Conservation (phyloP, 2,329 filamentous ascomycete species). For the Didymosphaeria variabile region DNA sequence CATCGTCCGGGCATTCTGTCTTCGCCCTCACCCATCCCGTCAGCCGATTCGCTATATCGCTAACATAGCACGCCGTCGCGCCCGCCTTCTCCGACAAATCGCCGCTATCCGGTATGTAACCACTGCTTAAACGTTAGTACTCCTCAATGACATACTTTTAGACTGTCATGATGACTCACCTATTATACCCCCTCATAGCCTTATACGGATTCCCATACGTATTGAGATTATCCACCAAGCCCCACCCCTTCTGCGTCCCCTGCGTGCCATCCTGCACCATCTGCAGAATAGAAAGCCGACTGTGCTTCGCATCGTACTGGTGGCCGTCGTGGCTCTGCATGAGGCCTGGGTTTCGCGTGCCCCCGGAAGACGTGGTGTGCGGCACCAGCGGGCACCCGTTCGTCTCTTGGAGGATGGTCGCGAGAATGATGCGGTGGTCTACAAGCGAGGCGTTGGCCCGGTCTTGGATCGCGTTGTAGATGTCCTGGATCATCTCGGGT, state of each 20-base stretch:
- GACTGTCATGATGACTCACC: background rate
- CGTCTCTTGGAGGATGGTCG: constrained; percentile 25
- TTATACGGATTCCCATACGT: constrained; percentile 25
- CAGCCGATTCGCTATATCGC: constrained; percentile 28
- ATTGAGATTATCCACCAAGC: constrained; percentile 26
- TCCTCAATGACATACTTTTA: background rate
- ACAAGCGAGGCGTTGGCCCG: constrained; percentile 24
- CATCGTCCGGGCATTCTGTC: constrained; percentile 19
- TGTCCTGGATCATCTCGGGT: constrained; percentile 24
- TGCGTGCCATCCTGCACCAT: constrained; percentile 29
- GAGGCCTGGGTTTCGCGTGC: constrained; percentile 30
- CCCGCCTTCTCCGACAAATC: constrained; percentile 24
- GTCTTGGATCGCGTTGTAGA: constrained; percentile 26
- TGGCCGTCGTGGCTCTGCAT: constrained; percentile 37
- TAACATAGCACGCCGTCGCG: constrained; percentile 26
- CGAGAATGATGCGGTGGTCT: constrained; percentile 26
- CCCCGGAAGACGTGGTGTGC: constrained; percentile 22
- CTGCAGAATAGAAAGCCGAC: constrained; percentile 24
- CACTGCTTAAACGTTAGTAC: constrained; percentile 15
- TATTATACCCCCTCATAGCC: constrained; percentile 25
- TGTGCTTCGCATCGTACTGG: constrained; percentile 27
- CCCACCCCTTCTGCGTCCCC: constrained; percentile 23
- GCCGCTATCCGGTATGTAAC: constrained; percentile 21
- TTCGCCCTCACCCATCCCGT: constrained; percentile 25
- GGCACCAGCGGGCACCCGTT: constrained; percentile 23